Evolutionary conservation across 371 early-diverging fungal genomes (phyloP), one percentile per base, ranked within the genome.

Genomic region (Mortierella sp.): DNA sequence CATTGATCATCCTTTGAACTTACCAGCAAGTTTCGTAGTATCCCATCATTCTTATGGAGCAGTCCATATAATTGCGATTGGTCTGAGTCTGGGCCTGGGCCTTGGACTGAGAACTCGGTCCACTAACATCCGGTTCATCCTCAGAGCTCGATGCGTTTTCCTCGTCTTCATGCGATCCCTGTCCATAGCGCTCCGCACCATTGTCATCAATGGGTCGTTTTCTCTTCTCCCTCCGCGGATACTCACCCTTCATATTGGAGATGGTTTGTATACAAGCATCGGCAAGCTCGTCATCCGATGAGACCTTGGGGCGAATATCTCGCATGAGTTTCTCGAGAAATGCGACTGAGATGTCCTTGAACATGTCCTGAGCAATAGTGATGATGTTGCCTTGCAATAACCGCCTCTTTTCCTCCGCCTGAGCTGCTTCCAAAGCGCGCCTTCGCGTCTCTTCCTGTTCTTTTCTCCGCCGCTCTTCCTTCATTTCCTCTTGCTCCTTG

Each of bases 261-360:
- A 76, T 64, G 3, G 34, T 32, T 17, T 76, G 70, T 12, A 76
- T 64, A 34, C 78, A 76, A 0, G 60, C 37, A 12, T 76, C 78
- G 14, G 70, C 48, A 11, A 76, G 54, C 17, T 69, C 78, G 0
- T 57, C 41, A 6, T 70, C 62, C 0, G 59, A 49, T 1, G 50
- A 3, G 2, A 60, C 41, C 50, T 50, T 52, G 7, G 57, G 54
- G 21, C 54, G 48, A 17, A 17, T 65, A 28, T 65, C 62, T 8
- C 50, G 50, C 34, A 76, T 53, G 5, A 70, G 51, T 0, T 49
- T 43, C n/a, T 50, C 56, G 5, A 76, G 39, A 24, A 60, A 76
- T 0, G 49, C 19, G n/a, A 50, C 50, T 0, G 78, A 76, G 11
- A 76, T 76, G 43, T 61, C 48, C 5, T 64, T 53, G 42, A 76